These are phyloP conservation scores for Claviceps sp. DNA, from an alignment of 2,329 filamentous ascomycete genomes.

Conservation along the genomic window DNA sequence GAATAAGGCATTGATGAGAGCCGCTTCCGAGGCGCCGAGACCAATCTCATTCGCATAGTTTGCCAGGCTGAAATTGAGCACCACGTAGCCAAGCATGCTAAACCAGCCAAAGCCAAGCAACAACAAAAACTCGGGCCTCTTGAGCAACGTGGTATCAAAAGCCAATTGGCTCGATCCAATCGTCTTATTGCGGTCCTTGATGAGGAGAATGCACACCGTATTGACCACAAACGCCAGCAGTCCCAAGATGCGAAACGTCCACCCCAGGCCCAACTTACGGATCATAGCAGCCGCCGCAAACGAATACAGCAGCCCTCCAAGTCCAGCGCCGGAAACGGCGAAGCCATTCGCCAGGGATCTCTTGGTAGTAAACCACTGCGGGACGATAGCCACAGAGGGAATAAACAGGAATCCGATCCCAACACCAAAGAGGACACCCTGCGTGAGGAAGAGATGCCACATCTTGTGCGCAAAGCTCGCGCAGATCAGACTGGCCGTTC, in stretches of 20 bases:
- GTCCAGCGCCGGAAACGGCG: slow-evolving; percentile 53
- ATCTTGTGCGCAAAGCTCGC: slow-evolving; percentile 56
- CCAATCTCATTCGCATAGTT: slow-evolving; percentile 60
- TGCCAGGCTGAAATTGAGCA: slow-evolving; percentile 63
- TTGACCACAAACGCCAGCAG: slow-evolving; percentile 54
- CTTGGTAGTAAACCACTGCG: slow-evolving; percentile 61
- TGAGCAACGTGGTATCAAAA: slow-evolving; percentile 53
- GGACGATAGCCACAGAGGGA: slow-evolving; percentile 50
- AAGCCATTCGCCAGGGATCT: slow-evolving; percentile 59
- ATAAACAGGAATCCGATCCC: slow-evolving; percentile 70
- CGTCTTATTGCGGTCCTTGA: slow-evolving; percentile 59
- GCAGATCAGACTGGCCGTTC: slow-evolving; percentile 51
- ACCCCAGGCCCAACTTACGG: slow-evolving; percentile 44
- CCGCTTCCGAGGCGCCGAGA: slow-evolving; percentile 51
- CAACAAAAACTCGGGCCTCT: slow-evolving; percentile 47
- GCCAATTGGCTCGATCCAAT: slow-evolving; percentile 53
- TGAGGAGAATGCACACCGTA: slow-evolving; percentile 44
- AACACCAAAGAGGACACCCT: slow-evolving; percentile 64
- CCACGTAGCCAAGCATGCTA: slow-evolving; percentile 59
- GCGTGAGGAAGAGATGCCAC: slow-evolving; percentile 65
- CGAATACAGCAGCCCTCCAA: slow-evolving; percentile 61
- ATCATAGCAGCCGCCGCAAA: slow-evolving; percentile 59
- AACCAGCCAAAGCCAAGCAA: slow-evolving; percentile 57
- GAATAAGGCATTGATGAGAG: slow-evolving; percentile 58
- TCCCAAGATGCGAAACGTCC: slow-evolving; percentile 54